Base-by-base conservation (phyloP, 257 asterid genomes). In the Solanum clarkiae region DNA sequence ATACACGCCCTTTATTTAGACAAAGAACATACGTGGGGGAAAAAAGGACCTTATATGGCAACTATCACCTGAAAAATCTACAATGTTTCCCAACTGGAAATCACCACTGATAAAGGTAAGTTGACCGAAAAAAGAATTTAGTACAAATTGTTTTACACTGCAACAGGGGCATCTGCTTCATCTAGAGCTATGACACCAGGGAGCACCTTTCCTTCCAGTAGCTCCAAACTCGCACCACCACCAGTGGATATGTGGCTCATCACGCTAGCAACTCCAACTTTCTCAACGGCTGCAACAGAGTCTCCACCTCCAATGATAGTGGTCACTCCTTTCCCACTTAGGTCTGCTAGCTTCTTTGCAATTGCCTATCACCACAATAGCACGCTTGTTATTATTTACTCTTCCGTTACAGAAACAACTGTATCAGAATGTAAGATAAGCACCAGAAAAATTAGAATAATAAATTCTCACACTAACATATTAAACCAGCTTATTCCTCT, bases 211-310 rank as follows among this genome's bases (percentile, higher is more conserved):
- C 98, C 98, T 90, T 95, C 97, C 88, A 95, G 88, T 10, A 95
- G 93, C 93, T 95, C 98, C 93, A 95, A 87, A 89, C 98, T 94
- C 85, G 98, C 98, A 81, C 98, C 98, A 74, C 98, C 97, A 68
- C 98, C 98, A 0, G 98, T 95, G 26, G 98, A 95, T 80, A 95
- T 95, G 93, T 95, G 98, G 92, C 98, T 95, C 98, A 95, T 95
- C 74, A 89, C 94, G 26, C 66, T 81, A 10, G 98, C 98, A 59
- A 95, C 96, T 22, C 98, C 98, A 62, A 92, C 97, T 85, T 95
- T 95, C 92, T 95, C 98, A 56, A 95, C 98, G 0, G 98, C 98
- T 6, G 98, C 98, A 65, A 95, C 98, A 2, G 98, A 94, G 83
- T 95, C 98, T 86, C 98, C 98, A 49, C 98, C 98, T 70, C 98